Evolutionary conservation across 176 grass and related monocot species (phyloP).

Genomic region (Bothriochloa decipiens): DNA sequence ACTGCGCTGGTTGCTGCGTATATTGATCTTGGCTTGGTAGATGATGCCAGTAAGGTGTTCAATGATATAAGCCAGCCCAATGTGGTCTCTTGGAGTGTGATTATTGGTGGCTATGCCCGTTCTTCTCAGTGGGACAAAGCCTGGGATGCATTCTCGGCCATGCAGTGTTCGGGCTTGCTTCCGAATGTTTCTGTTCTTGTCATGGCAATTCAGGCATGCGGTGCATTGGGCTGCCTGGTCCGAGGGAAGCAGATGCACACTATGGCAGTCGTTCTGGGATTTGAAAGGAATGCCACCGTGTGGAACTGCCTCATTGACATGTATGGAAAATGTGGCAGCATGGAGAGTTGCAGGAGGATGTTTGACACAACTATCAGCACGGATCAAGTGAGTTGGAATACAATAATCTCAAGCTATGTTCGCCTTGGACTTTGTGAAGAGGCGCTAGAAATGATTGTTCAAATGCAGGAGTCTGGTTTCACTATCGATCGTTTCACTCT

Average conservation of each 20-base stretch:
- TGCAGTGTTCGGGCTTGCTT: conserved; percentile 34
- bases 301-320: conserved; percentile 63
- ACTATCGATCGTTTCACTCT: conserved; percentile 49
- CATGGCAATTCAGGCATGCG: conserved; percentile 49
- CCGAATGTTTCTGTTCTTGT: conserved; percentile 54
- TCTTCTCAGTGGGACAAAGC: conserved; percentile 48
- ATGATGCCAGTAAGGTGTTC: conserved; percentile 41
- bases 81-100: conserved; percentile 56
- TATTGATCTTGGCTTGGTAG: conserved; percentile 33
- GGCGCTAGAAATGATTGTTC: conserved; percentile 51
- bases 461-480: conserved; percentile 61
- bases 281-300: conserved; percentile 44
- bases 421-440: conserved; percentile 40
- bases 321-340: conserved; percentile 54
- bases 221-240: conserved; percentile 36
- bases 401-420: conserved; percentile 60
- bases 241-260: conserved; percentile 59
- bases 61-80: conserved; percentile 43
- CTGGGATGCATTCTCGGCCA: conserved; percentile 45
- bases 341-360: conserved; percentile 38
- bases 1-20: conserved; percentile 47
- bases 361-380: conserved; percentile 39
- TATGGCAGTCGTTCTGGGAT: conserved; percentile 36
- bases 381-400: conserved; percentile 64
- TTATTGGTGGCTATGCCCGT: conserved; percentile 46